Base-by-base conservation (phyloP, 768 basidiomycete genomes). In the Boletus insuetus region DNA sequence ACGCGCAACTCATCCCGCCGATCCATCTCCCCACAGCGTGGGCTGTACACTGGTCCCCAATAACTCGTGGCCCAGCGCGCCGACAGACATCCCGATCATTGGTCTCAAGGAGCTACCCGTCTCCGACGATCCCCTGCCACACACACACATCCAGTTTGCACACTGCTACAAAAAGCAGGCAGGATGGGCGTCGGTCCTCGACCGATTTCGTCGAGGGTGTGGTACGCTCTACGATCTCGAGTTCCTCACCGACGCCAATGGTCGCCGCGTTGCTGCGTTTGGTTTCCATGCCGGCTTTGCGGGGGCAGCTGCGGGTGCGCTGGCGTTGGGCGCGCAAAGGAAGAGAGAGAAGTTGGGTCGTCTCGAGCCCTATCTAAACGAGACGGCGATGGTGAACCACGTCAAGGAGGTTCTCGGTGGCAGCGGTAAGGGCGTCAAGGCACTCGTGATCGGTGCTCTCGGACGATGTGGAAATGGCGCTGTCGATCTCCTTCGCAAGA, bases 201-300 rank as follows among this genome's bases (percentile, higher is more conserved):
- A 84, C 31, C 89, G 97, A 20, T 99, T 98, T 78, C 75, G 82
- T 69, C 79, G 79, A 46, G 97, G 95, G 14, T 78, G 80, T 20
- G 96, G 94, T 31, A 87, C 84, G 13, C 77, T 98, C 22, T 98
- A 98, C 74, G 97, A 98, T 70, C 79, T 98, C 51, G 97, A 99
- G 74, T 99, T 98, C 75, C 79, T 98, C 58, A 88, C 84, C 59
- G 93, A 98, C 67, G 82, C 78, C 3, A 76, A 64, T 38, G 93
- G 95, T 14, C 82, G 96, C 29, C 89, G 97, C 43, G 94, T 99
- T 35, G 96, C 97, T 16, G 97, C 97, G 0, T 99, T 99, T 66
- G 97, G 97, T 8, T 99, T 88, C 77, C 91, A 98, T 70, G 97
- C 97, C 13, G 97, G 97, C 6, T 99, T 98, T 64, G 94, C 96